A percentile compares a stretch with the other conserved stretches of the same genome.
phyloP scores from a whole-genome alignment of 2,329 filamentous ascomycete species.

The Aureobasidium vineae region DNA sequence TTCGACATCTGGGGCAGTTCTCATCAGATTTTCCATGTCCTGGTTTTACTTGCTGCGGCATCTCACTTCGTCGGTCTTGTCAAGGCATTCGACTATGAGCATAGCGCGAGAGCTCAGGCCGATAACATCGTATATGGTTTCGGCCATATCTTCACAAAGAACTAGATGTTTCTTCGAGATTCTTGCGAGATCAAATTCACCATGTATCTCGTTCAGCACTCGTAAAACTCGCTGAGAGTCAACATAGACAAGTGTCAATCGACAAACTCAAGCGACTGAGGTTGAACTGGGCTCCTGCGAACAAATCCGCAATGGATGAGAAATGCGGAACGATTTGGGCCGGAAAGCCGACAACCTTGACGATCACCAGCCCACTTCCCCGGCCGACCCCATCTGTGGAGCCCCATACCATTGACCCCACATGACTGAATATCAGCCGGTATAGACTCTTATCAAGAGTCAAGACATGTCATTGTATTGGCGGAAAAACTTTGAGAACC shows the following conservation, averaged over 20 bases:
- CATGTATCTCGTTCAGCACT: not conserved
- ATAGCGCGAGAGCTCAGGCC: constrained; percentile 43
- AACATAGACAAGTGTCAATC: not conserved
- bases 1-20: constrained; percentile 93
- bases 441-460: not conserved
- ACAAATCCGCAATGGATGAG: not conserved
- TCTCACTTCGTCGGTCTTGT: constrained; percentile 78
- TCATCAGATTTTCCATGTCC: constrained; percentile 93
- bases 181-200: not conserved
- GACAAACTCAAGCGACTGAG: not conserved
- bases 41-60: constrained; percentile 78
- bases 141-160: not conserved
- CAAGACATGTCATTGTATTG: constrained; percentile 6
- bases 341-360: constrained; percentile 7
- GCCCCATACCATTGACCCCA: not conserved
- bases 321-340: not conserved
- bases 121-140: not conserved
- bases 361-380: constrained; percentile 4
- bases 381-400: not conserved
- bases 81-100: constrained; percentile 82
- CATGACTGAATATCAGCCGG: not conserved
- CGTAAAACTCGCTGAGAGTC: not conserved
- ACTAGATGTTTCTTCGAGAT: not conserved
- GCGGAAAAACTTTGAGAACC: constrained; percentile 6
- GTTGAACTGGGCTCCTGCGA: not conserved